Percentiles rank a stretch among this genome's conserved stretches.
Evolutionary conservation across 306 rosid genomes (phyloP).

Genomic region (Lotus japonicus): DNA sequence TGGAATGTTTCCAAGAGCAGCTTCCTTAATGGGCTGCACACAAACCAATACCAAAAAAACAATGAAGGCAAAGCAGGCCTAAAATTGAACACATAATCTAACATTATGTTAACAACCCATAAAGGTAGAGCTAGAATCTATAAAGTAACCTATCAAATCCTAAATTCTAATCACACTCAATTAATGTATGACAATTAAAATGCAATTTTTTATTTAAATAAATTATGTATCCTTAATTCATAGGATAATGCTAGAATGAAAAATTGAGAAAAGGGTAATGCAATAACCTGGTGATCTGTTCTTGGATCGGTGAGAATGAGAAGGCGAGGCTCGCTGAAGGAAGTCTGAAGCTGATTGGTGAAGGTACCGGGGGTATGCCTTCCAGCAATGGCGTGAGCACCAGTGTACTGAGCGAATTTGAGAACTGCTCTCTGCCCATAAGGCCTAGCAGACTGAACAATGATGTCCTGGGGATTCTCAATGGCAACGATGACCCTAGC

Average conservation of each 20-base stretch:
- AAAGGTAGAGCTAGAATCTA: not conserved
- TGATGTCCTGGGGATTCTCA: constrained; percentile 78
- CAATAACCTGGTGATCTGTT: constrained; percentile 78
- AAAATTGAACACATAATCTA: not conserved
- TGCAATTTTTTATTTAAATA: too few species aligned
- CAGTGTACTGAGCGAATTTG: constrained; percentile 77
- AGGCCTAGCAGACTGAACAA: constrained; percentile 77
- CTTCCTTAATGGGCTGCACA: constrained; percentile 89
- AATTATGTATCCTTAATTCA: too few species aligned
- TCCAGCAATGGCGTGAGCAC: constrained; percentile 80
- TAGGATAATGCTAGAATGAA: too few species aligned
- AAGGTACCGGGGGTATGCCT: constrained; percentile 87
- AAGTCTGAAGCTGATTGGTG: constrained; percentile 88
- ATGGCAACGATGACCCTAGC: constrained; percentile 81
- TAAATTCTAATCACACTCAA: too few species aligned
- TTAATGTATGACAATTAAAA: too few species aligned
- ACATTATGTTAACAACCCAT: not conserved
- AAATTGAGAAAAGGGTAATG: not conserved
- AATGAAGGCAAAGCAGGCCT: too few species aligned
- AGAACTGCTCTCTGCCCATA: constrained; percentile 85
- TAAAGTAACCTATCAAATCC: too few species aligned
- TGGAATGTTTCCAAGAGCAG: constrained; percentile 83
- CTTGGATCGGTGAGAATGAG: constrained; percentile 89
- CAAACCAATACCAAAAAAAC: not conserved
- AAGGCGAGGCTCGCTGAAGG: constrained; percentile 83